Evolutionary conservation across 2,329 filamentous ascomycete genomes (phyloP), one percentile per base, ranked within the genome.

Genomic region (Epichloe glyceriae): DNA sequence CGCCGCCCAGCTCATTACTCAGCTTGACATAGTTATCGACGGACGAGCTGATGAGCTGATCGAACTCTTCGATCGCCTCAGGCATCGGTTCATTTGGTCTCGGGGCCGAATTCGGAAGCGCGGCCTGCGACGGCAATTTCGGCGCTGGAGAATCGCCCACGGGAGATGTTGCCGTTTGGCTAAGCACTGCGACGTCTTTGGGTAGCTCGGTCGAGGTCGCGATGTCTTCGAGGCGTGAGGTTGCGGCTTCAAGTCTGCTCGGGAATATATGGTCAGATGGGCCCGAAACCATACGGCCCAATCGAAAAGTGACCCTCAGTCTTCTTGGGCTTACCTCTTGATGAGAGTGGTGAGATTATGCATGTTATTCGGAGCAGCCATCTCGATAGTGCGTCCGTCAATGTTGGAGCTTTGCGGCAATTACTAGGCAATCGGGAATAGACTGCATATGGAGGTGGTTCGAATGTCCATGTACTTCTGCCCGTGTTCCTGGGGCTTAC

Each of bases 281-380:
- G 26, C 40, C 14, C 15, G 10, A 41, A 11, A 19, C n/a, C 15
- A 48, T 34, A 3, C 8, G 5, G 19, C 8, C 5, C 7, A 41
- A 33, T 12, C n/a, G 15, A 19, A 17, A 3, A 8, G n/a, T 34
- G 41, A 11, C 34, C 10, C 47, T 19, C 20, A 17, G 26, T 50
- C 2, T 5, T 19, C 30, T 22, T 5, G 30, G 8, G 30, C 42
- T 61, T 79, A 97, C 93, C 93, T 83, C 79, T 98, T 98, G 74
- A 98, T 96, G 63, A 98, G 80, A 50, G 93, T 98, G 37, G 89
- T 94, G 56, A 98, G 74, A 67, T 95, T 97, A 71, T 97, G 84
- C 88, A 97, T 96, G 62, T 89, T 87, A 70, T 79, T 86, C 55
- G 82, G 73, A 58, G 82, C 82, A 58, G 84, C 80, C 85, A 90